phyloP scores from a whole-genome alignment of 306 rosid genomes.

The Glycine latifolia region DNA sequence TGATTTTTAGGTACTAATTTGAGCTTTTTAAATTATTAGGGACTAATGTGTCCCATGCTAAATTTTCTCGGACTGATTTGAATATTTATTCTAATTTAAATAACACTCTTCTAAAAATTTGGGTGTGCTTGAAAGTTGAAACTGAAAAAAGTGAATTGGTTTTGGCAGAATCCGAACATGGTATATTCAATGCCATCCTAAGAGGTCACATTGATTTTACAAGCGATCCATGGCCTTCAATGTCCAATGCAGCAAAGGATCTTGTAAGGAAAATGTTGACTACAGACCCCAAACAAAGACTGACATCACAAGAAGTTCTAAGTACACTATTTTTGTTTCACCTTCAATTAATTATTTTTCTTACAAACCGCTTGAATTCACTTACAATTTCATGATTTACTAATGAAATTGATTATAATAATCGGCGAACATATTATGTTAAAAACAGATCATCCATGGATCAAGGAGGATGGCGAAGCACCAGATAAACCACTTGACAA shows the following conservation, averaged over 20 bases:
- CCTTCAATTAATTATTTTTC: neutral
- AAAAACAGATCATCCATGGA: conserved; percentile 74
- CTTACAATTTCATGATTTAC: neutral
- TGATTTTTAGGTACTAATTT: neutral
- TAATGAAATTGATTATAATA: too few species aligned
- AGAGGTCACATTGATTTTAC: conserved; percentile 76
- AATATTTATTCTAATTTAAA: too few species aligned
- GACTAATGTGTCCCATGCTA: too few species aligned
- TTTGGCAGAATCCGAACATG: conserved; percentile 52
- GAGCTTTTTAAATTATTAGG: too few species aligned
- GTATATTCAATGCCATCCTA: conserved; percentile 56
- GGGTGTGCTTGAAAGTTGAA: neutral
- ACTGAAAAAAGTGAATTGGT: neutral
- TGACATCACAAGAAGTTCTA: conserved; percentile 72
- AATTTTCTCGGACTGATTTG: too few species aligned
- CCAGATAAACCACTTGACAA: conserved; percentile 76
- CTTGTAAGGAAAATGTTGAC: conserved; percentile 83
- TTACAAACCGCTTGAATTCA: neutral
- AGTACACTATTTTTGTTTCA: conserved; percentile 45
- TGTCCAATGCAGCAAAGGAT: conserved; percentile 83
- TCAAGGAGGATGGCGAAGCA: conserved; percentile 71
- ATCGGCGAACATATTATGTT: too few species aligned
- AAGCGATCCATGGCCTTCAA: conserved; percentile 91
- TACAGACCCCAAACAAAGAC: conserved; percentile 73
- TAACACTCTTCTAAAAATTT: neutral